Conservation (phyloP, 2,329 filamentous ascomycete species). For the Fusarium newnesense region DNA sequence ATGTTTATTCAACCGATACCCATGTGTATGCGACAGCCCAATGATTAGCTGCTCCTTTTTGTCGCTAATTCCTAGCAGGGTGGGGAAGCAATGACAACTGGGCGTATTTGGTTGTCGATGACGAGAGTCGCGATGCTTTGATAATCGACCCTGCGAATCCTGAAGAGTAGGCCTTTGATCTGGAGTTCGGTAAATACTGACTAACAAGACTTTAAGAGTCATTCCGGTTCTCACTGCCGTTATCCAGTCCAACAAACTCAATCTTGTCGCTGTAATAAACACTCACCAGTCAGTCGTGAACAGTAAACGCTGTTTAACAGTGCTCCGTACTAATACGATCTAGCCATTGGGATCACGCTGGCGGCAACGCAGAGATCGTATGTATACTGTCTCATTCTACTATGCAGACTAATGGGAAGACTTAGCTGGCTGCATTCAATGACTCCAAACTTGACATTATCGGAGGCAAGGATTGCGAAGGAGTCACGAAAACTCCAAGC, state of each 20-base stretch:
- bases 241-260: background rate
- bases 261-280: background rate
- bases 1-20: background rate
- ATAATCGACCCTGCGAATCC: background rate
- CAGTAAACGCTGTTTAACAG: accelerated
- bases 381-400: accelerated
- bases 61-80: background rate
- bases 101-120: background rate
- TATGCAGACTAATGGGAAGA: background rate
- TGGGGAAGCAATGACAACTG: background rate
- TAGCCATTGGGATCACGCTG: background rate
- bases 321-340: background rate
- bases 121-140: background rate
- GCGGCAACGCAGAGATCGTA: background rate
- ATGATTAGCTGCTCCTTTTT: background rate
- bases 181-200: no score
- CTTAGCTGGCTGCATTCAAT: background rate
- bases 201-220: no score
- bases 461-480: background rate
- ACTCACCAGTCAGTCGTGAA: background rate
- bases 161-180: background rate
- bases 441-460: background rate
- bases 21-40: background rate
- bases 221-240: background rate
- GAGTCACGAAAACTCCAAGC: background rate